Conservation (phyloP, 2,329 filamentous ascomycete genomes). For the Nemania diffusa region DNA sequence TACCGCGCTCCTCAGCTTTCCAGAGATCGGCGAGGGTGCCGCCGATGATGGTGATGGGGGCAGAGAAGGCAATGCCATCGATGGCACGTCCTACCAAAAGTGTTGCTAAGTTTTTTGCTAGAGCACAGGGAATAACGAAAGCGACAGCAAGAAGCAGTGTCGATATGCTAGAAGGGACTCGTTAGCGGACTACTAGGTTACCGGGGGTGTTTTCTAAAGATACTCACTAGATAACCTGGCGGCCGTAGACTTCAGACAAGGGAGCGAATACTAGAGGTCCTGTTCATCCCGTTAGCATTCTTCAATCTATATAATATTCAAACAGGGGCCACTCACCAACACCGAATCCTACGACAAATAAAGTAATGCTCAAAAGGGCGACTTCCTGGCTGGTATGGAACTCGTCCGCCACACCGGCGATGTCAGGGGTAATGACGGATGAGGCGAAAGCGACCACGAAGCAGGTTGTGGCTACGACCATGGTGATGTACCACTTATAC, state of each 20-base stretch:
- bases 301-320: too few species aligned
- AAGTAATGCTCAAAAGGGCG: conserved; percentile 74
- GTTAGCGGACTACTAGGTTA: background rate
- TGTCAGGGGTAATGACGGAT: conserved; percentile 81
- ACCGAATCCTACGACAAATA: conserved; percentile 86
- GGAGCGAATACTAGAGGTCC: conserved; percentile 84
- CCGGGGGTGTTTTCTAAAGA: background rate
- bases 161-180: conserved; percentile 51
- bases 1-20: conserved; percentile 83
- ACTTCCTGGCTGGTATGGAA: conserved; percentile 79
- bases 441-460: conserved; percentile 79
- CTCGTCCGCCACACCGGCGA: conserved; percentile 69
- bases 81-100: conserved; percentile 80
- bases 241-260: conserved; percentile 78
- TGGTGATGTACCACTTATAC: conserved; percentile 85
- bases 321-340: conserved; percentile 62
- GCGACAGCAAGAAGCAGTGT: conserved; percentile 77
- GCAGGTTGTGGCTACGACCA: conserved; percentile 81
- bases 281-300: conserved; percentile 41
- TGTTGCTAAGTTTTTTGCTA: conserved; percentile 79
- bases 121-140: conserved; percentile 83
- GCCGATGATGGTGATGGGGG: conserved; percentile 86
- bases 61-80: conserved; percentile 85
- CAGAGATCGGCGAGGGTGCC: conserved; percentile 87
- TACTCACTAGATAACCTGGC: conserved; percentile 71